phyloP scores from a whole-genome alignment of 2,329 filamentous ascomycete genomes.

The Myriosclerotinia curreyana region DNA sequence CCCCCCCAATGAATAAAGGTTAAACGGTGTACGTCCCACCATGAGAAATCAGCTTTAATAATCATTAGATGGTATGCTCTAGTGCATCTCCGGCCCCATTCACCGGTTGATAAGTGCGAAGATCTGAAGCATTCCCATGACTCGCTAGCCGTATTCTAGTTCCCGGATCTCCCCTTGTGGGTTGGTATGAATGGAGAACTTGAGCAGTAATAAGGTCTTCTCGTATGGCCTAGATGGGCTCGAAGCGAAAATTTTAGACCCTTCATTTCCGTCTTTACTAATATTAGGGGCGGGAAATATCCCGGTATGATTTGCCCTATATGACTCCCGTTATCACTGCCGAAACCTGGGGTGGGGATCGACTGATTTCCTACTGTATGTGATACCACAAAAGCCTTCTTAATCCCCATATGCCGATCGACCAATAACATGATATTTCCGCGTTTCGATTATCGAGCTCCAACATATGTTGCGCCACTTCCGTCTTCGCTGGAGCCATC shows the following conservation, averaged over 20 bases:
- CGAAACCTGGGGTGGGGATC: constrained; percentile 10
- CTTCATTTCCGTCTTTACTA: background rate
- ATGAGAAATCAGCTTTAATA: no score
- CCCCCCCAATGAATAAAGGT: no score
- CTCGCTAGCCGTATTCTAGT: no score
- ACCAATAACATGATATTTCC: background rate
- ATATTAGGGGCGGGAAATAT: background rate
- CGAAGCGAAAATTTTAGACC: background rate
- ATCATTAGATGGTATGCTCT: no score
- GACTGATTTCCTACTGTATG: background rate
- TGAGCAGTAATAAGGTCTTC: background rate
- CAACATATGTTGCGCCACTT: background rate
- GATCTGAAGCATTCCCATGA: background rate
- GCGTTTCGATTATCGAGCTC: constrained; percentile 1
- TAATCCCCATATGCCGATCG: constrained; percentile 2
- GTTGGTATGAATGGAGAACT: background rate
- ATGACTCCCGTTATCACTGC: constrained; percentile 2
- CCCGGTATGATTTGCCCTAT: background rate
- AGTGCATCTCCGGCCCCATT: background rate
- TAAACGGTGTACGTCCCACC: no score
- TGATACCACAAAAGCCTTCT: background rate
- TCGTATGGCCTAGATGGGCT: constrained; percentile 6
- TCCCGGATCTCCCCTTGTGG: background rate
- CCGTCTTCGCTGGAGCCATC: background rate
- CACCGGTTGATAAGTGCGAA: background rate